Percentiles rank a stretch among this genome's conserved stretches.
phyloP scores from a whole-genome alignment of 73 alveolate species.

The Paramecium sexaurelia region DNA sequence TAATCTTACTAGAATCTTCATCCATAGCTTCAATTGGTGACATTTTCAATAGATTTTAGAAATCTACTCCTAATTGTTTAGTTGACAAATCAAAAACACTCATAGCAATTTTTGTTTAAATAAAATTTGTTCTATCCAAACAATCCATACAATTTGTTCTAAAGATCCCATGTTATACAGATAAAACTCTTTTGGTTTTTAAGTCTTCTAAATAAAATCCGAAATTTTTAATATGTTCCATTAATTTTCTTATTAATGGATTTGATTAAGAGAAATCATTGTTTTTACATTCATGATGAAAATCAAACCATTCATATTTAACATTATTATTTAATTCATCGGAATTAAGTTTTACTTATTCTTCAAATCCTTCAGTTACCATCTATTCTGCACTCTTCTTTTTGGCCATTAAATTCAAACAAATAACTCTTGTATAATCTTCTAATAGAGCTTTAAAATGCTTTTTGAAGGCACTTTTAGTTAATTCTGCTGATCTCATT shows the following conservation, averaged over 20 bases:
- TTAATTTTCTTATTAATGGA: constrained; percentile 30
- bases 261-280: constrained; percentile 65
- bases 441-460: constrained; percentile 79
- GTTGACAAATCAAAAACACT: neutral
- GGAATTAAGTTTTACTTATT: neutral
- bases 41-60: neutral
- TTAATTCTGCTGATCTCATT: constrained; percentile 71
- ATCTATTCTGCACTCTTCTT: constrained; percentile 85
- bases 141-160: constrained; percentile 98
- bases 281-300: constrained; percentile 95
- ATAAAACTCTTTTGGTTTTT: constrained; percentile 49
- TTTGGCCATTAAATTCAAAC: constrained; percentile 91
- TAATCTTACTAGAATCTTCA: constrained; percentile 35
- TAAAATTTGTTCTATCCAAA: constrained; percentile 95
- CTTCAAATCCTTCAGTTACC: constrained; percentile 76
- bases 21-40: constrained; percentile 54
- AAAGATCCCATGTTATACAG: constrained; percentile 83
- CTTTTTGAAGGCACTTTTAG: constrained; percentile 70
- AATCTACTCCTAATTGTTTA: constrained; percentile 33
- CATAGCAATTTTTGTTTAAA: constrained; percentile 86
- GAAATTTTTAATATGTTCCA: neutral
- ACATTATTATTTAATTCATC: constrained; percentile 21
- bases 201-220: neutral
- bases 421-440: constrained; percentile 79
- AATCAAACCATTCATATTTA: constrained; percentile 95